Base-by-base conservation (phyloP, 805 yeast species). In the Saccharomycopsis schoenii region DNA sequence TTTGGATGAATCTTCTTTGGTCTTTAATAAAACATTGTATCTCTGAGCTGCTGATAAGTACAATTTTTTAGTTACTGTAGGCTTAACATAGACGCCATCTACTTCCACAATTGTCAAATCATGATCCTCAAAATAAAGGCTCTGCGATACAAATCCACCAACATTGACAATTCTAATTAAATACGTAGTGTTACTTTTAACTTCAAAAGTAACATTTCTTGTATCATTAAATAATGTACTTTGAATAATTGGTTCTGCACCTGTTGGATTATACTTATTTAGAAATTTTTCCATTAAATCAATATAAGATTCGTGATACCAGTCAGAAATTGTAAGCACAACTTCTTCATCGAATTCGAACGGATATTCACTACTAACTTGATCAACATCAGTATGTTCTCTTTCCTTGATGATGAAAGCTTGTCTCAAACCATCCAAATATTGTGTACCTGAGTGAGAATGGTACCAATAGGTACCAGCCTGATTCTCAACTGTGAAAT, bases 381-480 rank as follows among this genome's bases (percentile, higher is more conserved):
- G 21, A 4, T 47, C n/a, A 24, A 14, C 21, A 0, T 87, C 87
- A 58, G 68, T 71, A 14, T 55, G 39, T 43, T 73, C 71, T 39
- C 73, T 72, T 1, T 68, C 70, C 63, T 85, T 89, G 42, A 88
- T 79, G 15, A 87, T 77, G 61, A 88, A 78, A 50, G 87, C 72
- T 0, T 86, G 91, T 66, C 93, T 77, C 63, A 88, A 72, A 0
- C 96, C 96, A 71, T 88, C 96, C 60, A 87, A 82, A 67, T 88
- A 88, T 68, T 88, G 94, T 14, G 87, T 75, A 0, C 89, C 91
- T 43, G 84, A 77, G 67, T 88, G 96, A 4, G 90, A 83, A 70
- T 88, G 96, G 71, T 87, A 88, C 96, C 96, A 88, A 72, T 77
- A 88, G n/a, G 89, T 80, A 58, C 96, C 96, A 2, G 75, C 82